Conservation (phyloP, 495 filamentous ascomycete genomes). For the Lophiotrema nucula region DNA sequence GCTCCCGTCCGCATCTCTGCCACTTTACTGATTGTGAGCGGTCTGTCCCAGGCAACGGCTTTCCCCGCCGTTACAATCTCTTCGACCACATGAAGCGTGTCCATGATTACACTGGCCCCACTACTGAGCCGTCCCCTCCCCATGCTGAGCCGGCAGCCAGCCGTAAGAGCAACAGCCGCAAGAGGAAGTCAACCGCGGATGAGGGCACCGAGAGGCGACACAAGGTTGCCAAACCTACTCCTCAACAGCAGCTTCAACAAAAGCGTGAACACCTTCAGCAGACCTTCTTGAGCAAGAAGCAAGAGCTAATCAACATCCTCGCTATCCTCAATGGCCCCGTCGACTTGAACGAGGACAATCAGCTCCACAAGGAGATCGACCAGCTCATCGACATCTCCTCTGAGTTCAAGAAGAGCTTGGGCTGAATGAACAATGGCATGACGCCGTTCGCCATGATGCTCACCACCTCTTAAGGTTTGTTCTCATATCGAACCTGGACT, state of each 20-base stretch:
- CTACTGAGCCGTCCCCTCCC: constrained; percentile 20
- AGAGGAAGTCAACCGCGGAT: constrained; percentile 28
- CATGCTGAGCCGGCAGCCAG: not conserved
- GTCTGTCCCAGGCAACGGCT: constrained; percentile 74
- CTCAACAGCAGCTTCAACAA: constrained; percentile 17
- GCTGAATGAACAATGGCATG: not conserved
- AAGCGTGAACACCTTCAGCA: constrained; percentile 10
- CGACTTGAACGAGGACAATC: constrained; percentile 24
- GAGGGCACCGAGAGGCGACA: constrained; percentile 21
- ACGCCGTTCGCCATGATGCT: not conserved
- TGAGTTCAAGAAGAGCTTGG: constrained; percentile 14
- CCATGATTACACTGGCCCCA: constrained; percentile 62
- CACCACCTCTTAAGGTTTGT: constrained; percentile 6
- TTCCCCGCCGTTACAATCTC: constrained; percentile 90
- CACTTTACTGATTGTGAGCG: constrained; percentile 81
- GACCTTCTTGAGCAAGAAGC: constrained; percentile 22
- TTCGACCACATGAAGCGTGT: constrained; percentile 93
- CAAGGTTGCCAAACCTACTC: constrained; percentile 15
- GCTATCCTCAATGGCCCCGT: constrained; percentile 22
- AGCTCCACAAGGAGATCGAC: constrained; percentile 21
- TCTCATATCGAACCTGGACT: constrained; percentile 8
- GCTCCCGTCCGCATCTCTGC: constrained; percentile 85
- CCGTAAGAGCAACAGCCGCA: constrained; percentile 7
- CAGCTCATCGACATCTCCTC: constrained; percentile 24
- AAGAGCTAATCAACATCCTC: constrained; percentile 14